A percentile compares a stretch with the other conserved stretches of the same genome.
These are phyloP conservation scores for Vitis hybrid DNA, from an alignment of 177 flowering plant species.

Conservation along the genomic window DNA sequence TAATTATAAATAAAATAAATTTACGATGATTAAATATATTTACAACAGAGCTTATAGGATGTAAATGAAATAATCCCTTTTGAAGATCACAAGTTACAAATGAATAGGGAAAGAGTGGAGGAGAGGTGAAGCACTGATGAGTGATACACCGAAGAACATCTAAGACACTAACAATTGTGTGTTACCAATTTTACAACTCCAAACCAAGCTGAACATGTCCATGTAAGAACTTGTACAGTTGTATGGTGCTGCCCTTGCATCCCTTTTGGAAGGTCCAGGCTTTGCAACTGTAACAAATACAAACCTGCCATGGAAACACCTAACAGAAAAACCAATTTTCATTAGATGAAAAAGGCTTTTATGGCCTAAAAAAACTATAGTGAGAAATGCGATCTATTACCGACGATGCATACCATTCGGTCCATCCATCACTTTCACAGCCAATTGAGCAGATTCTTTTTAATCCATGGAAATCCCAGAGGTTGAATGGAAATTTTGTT, in stretches of 20 bases:
- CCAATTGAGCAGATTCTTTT: constrained; percentile 33
- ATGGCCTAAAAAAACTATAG: neutral
- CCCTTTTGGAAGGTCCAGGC: constrained; percentile 34
- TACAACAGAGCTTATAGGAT: too few relatives aligned
- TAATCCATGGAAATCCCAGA: constrained; percentile 47
- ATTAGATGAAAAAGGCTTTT: constrained; percentile 8
- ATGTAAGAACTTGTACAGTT: neutral
- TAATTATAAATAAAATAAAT: too few relatives aligned
- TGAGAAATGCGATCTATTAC: neutral
- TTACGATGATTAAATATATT: too few relatives aligned
- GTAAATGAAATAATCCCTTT: too few relatives aligned
- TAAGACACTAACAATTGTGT: too few relatives aligned
- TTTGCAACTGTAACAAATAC: constrained; percentile 38
- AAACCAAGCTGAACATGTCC: too few relatives aligned
- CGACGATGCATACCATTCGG: constrained; percentile 24
- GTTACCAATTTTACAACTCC: too few relatives aligned
- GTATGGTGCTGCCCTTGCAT: constrained; percentile 21
- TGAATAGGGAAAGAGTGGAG: too few relatives aligned
- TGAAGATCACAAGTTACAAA: too few relatives aligned
- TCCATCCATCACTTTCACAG: constrained; percentile 46
- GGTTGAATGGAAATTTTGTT: constrained; percentile 29
- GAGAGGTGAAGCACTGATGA: too few relatives aligned
- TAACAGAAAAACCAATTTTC: constrained; percentile 6
- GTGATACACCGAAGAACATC: too few relatives aligned
- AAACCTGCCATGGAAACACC: constrained; percentile 51